Evolutionary conservation across 805 yeast genomes (phyloP).

Genomic region (Wickerhamiella hasegawae): DNA sequence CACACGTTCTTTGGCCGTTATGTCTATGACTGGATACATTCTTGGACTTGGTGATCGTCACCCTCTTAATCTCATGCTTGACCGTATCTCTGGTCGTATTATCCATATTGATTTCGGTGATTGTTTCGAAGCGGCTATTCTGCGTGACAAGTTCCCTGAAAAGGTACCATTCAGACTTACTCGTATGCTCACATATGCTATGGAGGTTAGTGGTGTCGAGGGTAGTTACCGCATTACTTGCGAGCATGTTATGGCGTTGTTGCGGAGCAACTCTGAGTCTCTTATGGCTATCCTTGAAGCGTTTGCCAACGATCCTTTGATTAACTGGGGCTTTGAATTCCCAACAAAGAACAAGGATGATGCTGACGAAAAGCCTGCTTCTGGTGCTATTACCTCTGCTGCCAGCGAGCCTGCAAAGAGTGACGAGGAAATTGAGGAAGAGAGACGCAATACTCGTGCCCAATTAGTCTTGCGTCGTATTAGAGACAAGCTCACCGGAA

Average conservation of each 20-base stretch:
- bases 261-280: conserved; percentile 88
- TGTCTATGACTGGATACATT: conserved; percentile 98
- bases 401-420: background rate
- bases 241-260: conserved; percentile 90
- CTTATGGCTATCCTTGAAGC: conserved; percentile 97
- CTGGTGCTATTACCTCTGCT: background rate
- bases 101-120: conserved; percentile 98
- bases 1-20: conserved; percentile 88
- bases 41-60: conserved; percentile 95
- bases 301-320: conserved; percentile 94
- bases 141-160: conserved; percentile 94
- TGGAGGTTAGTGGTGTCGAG: conserved; percentile 98
- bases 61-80: conserved; percentile 92
- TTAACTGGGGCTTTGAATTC: conserved; percentile 96
- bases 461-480: conserved; percentile 78
- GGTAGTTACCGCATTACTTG: conserved; percentile 94
- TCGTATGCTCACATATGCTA: conserved; percentile 91
- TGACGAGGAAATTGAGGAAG: conserved; percentile 12
- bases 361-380: conserved; percentile 1
- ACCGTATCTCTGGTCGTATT: conserved; percentile 86
- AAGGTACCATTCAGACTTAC: conserved; percentile 95
- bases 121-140: conserved; percentile 94
- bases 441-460: conserved; percentile 66
- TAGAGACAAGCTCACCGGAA: conserved; percentile 83
- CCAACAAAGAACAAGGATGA: conserved; percentile 33